These are phyloP conservation scores for Escovopsis sp. DNA, from an alignment of 2,329 filamentous ascomycete species.

Conservation along the genomic window DNA sequence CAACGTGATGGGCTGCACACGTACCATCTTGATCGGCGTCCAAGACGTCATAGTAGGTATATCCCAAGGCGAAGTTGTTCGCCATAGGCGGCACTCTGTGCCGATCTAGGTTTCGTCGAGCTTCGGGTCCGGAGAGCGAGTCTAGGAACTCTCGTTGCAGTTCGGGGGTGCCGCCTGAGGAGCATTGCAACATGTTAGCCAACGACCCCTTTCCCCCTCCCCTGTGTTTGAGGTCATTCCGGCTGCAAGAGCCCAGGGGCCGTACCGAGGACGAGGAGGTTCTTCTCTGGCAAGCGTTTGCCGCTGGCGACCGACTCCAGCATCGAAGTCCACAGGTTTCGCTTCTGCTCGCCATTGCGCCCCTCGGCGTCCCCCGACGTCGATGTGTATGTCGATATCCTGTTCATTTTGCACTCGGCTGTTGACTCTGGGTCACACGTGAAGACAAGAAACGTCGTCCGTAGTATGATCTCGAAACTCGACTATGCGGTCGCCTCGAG, in stretches of 20 bases:
- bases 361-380: conserved; percentile 39
- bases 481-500: not conserved
- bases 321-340: conserved; percentile 90
- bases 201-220: conserved; percentile 1
- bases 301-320: conserved; percentile 80
- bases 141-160: conserved; percentile 76
- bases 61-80: conserved; percentile 83
- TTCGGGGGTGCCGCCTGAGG: conserved; percentile 60
- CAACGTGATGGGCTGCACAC: too few species aligned
- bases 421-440: conserved; percentile 12
- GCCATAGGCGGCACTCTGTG: conserved; percentile 63
- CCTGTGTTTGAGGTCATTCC: not conserved
- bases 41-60: conserved; percentile 88
- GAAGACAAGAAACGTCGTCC: too few species aligned
- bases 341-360: conserved; percentile 56
- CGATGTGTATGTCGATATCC: conserved; percentile 43
- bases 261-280: conserved; percentile 69
- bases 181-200: conserved; percentile 15
- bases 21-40: conserved; percentile 89
- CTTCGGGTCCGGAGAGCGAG: conserved; percentile 38
- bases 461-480: too few species aligned
- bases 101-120: conserved; percentile 36
- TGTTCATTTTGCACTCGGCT: conserved; percentile 32
- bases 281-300: conserved; percentile 83
- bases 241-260: not conserved